Percentiles rank a stretch among this genome's conserved stretches.
phyloP scores from a whole-genome alignment of 345 rosid genomes.

The Tarenaya hassleriana region DNA sequence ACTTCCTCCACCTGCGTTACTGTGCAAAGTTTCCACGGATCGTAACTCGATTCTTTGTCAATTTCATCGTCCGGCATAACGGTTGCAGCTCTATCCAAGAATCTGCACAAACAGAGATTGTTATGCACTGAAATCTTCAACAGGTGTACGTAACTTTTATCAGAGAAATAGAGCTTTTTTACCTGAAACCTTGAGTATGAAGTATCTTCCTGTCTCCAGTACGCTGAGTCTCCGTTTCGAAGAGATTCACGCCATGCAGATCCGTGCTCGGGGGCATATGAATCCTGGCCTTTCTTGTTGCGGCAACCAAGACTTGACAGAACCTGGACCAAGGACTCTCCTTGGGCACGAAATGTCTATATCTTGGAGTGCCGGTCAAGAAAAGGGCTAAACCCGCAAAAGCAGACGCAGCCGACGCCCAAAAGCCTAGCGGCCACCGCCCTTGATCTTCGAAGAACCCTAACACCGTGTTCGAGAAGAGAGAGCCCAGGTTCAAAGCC shows the following conservation, averaged over 20 bases:
- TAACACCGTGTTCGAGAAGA: slow-evolving; percentile 79
- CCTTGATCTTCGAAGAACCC: slow-evolving; percentile 89
- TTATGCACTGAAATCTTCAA: no score
- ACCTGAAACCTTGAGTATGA: slow-evolving; percentile 76
- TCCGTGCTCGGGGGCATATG: slow-evolving; percentile 27
- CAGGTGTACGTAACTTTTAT: no score
- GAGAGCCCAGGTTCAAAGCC: slow-evolving; percentile 86
- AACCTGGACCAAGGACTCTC: slow-evolving; percentile 82
- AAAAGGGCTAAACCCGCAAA: slow-evolving; percentile 57
- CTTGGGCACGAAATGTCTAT: slow-evolving; percentile 61
- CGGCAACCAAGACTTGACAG: slow-evolving; percentile 73
- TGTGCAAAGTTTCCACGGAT: slow-evolving; percentile 77
- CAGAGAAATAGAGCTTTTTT: background rate
- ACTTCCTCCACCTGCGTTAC: slow-evolving; percentile 95
- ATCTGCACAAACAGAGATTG: slow-evolving; percentile 35
- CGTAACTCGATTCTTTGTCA: slow-evolving; percentile 23
- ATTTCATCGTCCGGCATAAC: slow-evolving; percentile 48
- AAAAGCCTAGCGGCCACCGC: slow-evolving; percentile 75
- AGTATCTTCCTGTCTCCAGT: slow-evolving; percentile 57
- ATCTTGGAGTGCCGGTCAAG: slow-evolving; percentile 68
- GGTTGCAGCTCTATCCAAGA: slow-evolving; percentile 84
- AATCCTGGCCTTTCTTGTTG: slow-evolving; percentile 50
- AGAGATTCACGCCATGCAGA: slow-evolving; percentile 37
- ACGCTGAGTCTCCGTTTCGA: slow-evolving; percentile 31
- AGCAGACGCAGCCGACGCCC: slow-evolving; percentile 84